Evolutionary conservation across 1,284 basidiomycete genomes (phyloP).

Genomic region (Athelia sp.): DNA sequence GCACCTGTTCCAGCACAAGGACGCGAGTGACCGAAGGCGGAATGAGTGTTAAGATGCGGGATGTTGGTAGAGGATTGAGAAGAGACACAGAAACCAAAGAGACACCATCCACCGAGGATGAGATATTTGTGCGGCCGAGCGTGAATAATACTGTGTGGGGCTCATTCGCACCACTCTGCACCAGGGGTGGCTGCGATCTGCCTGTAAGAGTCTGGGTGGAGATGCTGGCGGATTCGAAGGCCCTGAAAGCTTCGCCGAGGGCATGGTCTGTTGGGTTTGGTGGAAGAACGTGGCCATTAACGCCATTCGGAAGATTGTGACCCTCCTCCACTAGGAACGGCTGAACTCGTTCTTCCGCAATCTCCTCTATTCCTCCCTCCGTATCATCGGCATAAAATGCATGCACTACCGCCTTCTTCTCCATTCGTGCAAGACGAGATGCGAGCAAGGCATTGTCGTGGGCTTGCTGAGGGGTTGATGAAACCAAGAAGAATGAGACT

Average conservation of each 20-base stretch:
- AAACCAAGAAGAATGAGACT: slow-evolving; percentile 60
- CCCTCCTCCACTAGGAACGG: slow-evolving; percentile 51
- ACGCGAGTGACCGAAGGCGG: slow-evolving; percentile 66
- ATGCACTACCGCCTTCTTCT: slow-evolving; percentile 72
- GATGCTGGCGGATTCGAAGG: slow-evolving; percentile 61
- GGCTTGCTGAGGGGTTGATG: slow-evolving; percentile 56
- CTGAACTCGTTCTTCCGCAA: slow-evolving; percentile 52
- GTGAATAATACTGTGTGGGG: slow-evolving; percentile 68
- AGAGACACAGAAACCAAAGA: slow-evolving; percentile 69
- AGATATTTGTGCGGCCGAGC: slow-evolving; percentile 53
- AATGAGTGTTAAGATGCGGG: slow-evolving; percentile 60
- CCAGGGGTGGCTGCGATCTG: slow-evolving; percentile 54
- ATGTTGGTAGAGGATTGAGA: slow-evolving; percentile 69
- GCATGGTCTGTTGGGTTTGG: slow-evolving; percentile 18
- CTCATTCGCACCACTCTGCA: slow-evolving; percentile 38
- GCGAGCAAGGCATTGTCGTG: slow-evolving; percentile 72
- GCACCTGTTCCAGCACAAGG: slow-evolving; percentile 82
- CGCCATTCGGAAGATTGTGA: slow-evolving; percentile 17
- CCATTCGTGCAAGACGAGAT: slow-evolving; percentile 39
- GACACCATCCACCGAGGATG: slow-evolving; percentile 49
- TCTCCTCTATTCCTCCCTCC: slow-evolving; percentile 38
- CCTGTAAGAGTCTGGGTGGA: slow-evolving; percentile 59
- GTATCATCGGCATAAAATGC: slow-evolving; percentile 53
- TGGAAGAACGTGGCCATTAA: slow-evolving; percentile 11
- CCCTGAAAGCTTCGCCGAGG: slow-evolving; percentile 33